Percentiles rank a stretch among this genome's conserved stretches.
phyloP scores from a whole-genome alignment of 2,329 filamentous ascomycete species.

The Gnomoniopsis sp. region DNA sequence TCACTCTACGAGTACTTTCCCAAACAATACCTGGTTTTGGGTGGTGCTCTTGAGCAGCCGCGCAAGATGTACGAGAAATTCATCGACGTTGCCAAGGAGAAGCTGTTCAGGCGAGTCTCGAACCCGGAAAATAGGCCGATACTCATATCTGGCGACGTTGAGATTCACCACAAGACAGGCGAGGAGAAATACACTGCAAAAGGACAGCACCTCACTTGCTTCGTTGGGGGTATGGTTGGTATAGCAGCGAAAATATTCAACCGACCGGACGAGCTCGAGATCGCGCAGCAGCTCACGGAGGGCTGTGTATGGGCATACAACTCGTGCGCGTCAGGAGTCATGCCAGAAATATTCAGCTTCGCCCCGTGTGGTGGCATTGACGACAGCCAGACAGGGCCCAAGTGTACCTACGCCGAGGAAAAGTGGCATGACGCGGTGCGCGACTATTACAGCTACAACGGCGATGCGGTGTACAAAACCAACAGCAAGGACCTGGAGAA shows the following conservation, averaged over 20 bases:
- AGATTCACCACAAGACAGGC: constrained; percentile 23
- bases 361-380: constrained; percentile 32
- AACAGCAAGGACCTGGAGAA: constrained; percentile 5
- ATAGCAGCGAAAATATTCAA: constrained; percentile 58
- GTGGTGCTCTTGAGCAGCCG: constrained; percentile 49
- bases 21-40: constrained; percentile 64
- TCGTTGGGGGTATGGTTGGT: constrained; percentile 63
- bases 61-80: constrained; percentile 27
- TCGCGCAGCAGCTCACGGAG: constrained; percentile 57
- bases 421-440: constrained; percentile 23
- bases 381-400: constrained; percentile 21
- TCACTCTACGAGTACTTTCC: constrained; percentile 64
- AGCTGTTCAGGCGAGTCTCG: constrained; percentile 37
- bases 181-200: constrained; percentile 28
- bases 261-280: constrained; percentile 49
- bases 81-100: constrained; percentile 32
- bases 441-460: constrained; percentile 15
- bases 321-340: constrained; percentile 51
- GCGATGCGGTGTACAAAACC: neutral
- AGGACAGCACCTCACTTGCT: constrained; percentile 59
- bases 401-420: constrained; percentile 22
- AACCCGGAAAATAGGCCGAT: constrained; percentile 36
- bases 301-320: constrained; percentile 65
- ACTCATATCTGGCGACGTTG: constrained; percentile 46
- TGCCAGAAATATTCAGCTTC: constrained; percentile 57